Evolutionary conservation across 2,329 filamentous ascomycete species (phyloP).

Genomic region (Alternaria metachromatica): DNA sequence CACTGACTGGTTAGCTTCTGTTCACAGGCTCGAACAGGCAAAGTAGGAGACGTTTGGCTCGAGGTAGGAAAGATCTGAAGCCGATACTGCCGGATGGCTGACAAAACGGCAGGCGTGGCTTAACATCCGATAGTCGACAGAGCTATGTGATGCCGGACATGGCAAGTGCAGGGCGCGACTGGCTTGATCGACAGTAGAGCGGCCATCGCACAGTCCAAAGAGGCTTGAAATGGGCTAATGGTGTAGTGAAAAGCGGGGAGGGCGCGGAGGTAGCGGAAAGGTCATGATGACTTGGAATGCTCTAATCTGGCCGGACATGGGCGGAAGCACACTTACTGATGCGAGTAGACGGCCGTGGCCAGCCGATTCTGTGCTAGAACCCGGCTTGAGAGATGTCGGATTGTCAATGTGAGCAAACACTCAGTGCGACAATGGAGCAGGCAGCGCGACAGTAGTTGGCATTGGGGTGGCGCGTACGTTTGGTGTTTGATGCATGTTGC

Average conservation of each 20-base stretch:
- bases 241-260: constrained; percentile 19
- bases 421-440: not conserved
- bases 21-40: constrained; percentile 17
- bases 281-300: constrained; percentile 28
- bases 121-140: constrained; percentile 9
- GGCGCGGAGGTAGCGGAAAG: constrained; percentile 30
- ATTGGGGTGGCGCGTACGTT: constrained; percentile 11
- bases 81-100: constrained; percentile 33
- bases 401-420: not conserved
- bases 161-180: constrained; percentile 23
- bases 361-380: constrained; percentile 1
- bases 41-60: constrained; percentile 5
- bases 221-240: constrained; percentile 18
- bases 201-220: not conserved
- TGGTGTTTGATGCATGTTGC: constrained; percentile 12
- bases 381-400: not conserved
- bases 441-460: not conserved
- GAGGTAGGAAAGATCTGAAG: constrained; percentile 10
- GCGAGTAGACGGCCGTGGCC: not conserved
- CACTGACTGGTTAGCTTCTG: constrained; percentile 42
- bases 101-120: constrained; percentile 2
- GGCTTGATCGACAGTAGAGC: not conserved
- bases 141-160: constrained; percentile 2
- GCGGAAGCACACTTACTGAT: constrained; percentile 32
- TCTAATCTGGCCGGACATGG: constrained; percentile 25